Conservation (phyloP, 2,329 filamentous ascomycete genomes). For the Phialophora macrospora region DNA sequence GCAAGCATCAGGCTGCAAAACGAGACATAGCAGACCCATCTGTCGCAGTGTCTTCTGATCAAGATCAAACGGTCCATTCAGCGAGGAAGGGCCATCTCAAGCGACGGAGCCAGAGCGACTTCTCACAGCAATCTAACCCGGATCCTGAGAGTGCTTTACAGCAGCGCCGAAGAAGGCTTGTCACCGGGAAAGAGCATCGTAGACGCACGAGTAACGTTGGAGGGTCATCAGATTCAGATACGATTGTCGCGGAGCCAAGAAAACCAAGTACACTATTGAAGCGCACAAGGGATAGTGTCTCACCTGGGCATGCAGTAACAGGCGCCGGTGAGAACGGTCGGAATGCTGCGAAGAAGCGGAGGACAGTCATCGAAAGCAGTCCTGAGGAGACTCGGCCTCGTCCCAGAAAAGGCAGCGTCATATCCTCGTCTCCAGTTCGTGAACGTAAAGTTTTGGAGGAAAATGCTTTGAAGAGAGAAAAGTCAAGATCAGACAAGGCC, state of each 20-base stretch:
- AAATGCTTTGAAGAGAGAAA: neutral
- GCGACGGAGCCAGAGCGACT: constrained; percentile 39
- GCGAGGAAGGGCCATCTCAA: constrained; percentile 33
- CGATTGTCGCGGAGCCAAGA: constrained; percentile 27
- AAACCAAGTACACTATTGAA: constrained; percentile 43
- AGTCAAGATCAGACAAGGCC: neutral
- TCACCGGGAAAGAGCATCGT: constrained; percentile 40
- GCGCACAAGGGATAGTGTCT: constrained; percentile 49
- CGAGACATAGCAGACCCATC: constrained; percentile 31
- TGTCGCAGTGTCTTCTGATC: constrained; percentile 39
- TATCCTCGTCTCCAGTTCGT: constrained; percentile 10
- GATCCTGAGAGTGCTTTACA: constrained; percentile 33
- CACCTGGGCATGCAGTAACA: constrained; percentile 43
- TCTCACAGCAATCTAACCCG: constrained; percentile 30
- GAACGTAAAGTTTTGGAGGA: constrained; percentile 20
- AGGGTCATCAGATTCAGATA: constrained; percentile 39
- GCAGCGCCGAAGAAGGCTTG: constrained; percentile 36
- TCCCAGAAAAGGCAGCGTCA: constrained; percentile 27
- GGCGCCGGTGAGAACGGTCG: constrained; percentile 26
- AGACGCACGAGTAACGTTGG: constrained; percentile 40
- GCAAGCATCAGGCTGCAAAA: constrained; percentile 22
- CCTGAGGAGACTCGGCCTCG: constrained; percentile 41
- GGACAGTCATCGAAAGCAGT: constrained; percentile 50
- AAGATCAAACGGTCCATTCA: constrained; percentile 33
- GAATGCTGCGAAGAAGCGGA: constrained; percentile 50